Evolutionary conservation across 345 rosid species (phyloP).

Genomic region (Dipteronia dyeriana): DNA sequence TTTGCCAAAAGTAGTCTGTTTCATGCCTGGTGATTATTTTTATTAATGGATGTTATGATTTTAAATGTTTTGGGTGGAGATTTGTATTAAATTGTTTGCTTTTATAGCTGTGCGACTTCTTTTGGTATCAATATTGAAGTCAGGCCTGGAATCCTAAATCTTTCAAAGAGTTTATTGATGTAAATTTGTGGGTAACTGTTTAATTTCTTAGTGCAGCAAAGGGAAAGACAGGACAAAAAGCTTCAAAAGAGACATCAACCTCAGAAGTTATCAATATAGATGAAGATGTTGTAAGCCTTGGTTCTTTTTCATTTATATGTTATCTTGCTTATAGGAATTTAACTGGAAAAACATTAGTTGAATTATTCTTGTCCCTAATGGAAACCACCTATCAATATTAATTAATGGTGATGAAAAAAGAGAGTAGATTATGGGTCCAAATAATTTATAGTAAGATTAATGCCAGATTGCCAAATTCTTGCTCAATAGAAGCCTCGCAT

Average conservation of each 20-base stretch:
- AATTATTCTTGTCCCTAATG: background rate
- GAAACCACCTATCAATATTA: background rate
- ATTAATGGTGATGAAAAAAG: too few relatives aligned
- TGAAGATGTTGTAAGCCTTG: conserved; percentile 38
- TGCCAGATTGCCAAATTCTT: background rate
- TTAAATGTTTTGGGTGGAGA: background rate
- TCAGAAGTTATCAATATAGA: conserved; percentile 29
- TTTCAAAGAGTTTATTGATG: background rate
- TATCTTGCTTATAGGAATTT: background rate
- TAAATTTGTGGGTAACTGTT: background rate
- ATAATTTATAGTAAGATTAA: background rate
- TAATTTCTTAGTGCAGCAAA: conserved; percentile 32
- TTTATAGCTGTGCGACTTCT: background rate
- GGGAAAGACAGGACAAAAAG: conserved; percentile 29
- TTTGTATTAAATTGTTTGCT: background rate
- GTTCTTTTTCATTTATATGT: background rate
- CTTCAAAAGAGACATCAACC: conserved; percentile 18
- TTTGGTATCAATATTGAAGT: background rate
- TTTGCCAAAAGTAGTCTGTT: conserved; percentile 5
- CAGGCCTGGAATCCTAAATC: background rate
- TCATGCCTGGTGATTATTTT: background rate
- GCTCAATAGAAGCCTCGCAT: background rate
- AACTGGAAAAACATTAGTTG: background rate
- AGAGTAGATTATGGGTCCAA: too few relatives aligned
- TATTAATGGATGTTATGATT: background rate